These are phyloP conservation scores for Millerago galiae DNA, from an alignment of 805 yeast species.

Conservation along the genomic window DNA sequence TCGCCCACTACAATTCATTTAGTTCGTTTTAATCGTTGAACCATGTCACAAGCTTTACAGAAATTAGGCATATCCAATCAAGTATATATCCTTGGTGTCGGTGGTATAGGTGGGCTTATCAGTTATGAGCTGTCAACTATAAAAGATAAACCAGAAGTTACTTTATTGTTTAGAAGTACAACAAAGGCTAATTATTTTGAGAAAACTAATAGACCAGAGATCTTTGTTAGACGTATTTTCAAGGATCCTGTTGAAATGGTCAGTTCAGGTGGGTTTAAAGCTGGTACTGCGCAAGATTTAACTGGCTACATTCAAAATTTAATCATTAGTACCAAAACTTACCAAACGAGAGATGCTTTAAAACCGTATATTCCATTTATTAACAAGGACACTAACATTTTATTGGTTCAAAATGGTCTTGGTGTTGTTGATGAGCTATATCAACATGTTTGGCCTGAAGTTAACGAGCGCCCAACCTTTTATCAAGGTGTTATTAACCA, in stretches of 20 bases:
- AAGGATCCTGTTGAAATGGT: slow-evolving; percentile 9
- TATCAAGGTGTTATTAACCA: slow-evolving; percentile 79
- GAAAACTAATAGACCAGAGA: slow-evolving; percentile 10
- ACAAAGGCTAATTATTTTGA: slow-evolving; percentile 15
- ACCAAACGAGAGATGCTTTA: slow-evolving; percentile 63
- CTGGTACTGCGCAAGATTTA: slow-evolving; percentile 14
- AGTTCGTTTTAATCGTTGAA: not conserved
- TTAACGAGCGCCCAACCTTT: slow-evolving; percentile 45
- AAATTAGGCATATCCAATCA: not conserved
- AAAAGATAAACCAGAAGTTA: slow-evolving; percentile 13
- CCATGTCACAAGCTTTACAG: not conserved
- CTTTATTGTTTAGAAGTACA: slow-evolving; percentile 18
- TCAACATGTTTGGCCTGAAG: slow-evolving; percentile 47
- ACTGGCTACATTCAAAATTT: slow-evolving; percentile 42
- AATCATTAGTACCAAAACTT: slow-evolving; percentile 74
- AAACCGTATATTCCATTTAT: slow-evolving; percentile 46
- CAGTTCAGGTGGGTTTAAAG: slow-evolving; percentile 1
- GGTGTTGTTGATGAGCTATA: slow-evolving; percentile 63
- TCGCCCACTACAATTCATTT: not conserved
- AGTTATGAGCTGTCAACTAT: slow-evolving; percentile 20
- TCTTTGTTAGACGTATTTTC: slow-evolving; percentile 19
- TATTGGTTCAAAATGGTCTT: slow-evolving; percentile 85
- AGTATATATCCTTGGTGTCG: slow-evolving; percentile 22
- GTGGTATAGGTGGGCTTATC: slow-evolving; percentile 24
- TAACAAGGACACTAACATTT: slow-evolving; percentile 45